Base-by-base conservation (phyloP, 306 rosid species). In the Sicyos baderoa region DNA sequence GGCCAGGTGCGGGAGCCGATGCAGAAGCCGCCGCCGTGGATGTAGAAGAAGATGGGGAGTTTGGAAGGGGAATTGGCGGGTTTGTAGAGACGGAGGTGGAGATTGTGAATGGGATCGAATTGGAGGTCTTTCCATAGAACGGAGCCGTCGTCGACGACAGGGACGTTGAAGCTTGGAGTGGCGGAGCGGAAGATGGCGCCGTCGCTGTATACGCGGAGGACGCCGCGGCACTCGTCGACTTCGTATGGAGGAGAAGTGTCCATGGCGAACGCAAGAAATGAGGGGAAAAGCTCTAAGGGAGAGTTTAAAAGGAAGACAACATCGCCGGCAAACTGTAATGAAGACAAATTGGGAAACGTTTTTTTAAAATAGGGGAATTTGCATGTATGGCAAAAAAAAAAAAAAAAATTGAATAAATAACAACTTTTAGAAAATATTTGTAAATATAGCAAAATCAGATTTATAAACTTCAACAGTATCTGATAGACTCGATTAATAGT, bases 1-100 rank as follows among this genome's bases (percentile, higher is more conserved):
- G 95, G 92, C 97, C 97, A 91, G 0, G 95, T 50, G 18, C 95
- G 95, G 0, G 97, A 91, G 81, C 97, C 90, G 81, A 91, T 91
- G 75, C 96, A 89, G 70, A 91, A 91, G 74, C 97, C 96, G 23
- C 97, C 97, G 1, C 97, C 97, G 32, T 89, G 97, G 47, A 91
- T 74, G 77, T 91, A 91, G 72, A 72, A 91, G 62, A 89, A 84
- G 16, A 91, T 7, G 0, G 96, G 95, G 44, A 91, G 89, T 79
- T 68, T 5, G 19, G 82, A 12, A 8, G 37, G 19, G 0, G 78
- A 44, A 9, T 48, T 56, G 0, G 85, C 77, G 0, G 95, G 97
- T 80, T 84, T 89, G 54, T 91, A 91, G 72, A 91, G 88, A 11
- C 96, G 87, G 73, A 89, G 92, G 12, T 79, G 85, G 60, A 91